phyloP scores from a whole-genome alignment of 2,329 filamentous ascomycete genomes.

The Endoconidiophora polonica region DNA sequence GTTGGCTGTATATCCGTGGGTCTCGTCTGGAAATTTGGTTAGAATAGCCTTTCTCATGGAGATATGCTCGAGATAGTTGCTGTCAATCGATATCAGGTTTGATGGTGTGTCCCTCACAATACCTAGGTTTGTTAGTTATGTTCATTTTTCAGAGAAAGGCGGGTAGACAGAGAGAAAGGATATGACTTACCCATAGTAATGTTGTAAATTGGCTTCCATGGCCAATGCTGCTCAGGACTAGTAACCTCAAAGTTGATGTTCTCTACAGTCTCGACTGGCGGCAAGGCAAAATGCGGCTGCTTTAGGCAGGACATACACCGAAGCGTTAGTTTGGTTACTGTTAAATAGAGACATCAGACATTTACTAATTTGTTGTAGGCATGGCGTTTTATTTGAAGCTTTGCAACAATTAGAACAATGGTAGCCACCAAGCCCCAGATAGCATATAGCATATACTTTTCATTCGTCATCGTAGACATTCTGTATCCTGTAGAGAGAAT shows the following conservation, averaged over 20 bases:
- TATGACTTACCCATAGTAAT: constrained; percentile 33
- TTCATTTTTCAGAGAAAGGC: too few species aligned
- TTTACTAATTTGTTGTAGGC: neutral
- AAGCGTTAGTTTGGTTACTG: neutral
- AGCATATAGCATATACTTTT: neutral
- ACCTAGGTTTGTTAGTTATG: constrained; percentile 19
- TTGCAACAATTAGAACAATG: neutral
- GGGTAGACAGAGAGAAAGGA: neutral
- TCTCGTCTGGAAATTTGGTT: constrained; percentile 21
- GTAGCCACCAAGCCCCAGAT: constrained; percentile 1
- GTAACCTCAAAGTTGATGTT: constrained; percentile 26
- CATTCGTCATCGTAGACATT: too few species aligned
- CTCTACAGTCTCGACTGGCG: constrained; percentile 15
- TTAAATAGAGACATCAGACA: neutral
- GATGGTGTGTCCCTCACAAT: constrained; percentile 27
- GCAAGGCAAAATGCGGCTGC: neutral
- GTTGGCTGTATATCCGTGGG: constrained; percentile 26
- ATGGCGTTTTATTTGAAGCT: neutral
- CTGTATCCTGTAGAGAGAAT: too few species aligned
- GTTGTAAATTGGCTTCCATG: constrained; percentile 35
- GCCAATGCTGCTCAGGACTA: constrained; percentile 25
- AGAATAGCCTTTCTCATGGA: constrained; percentile 25
- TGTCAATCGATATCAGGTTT: constrained; percentile 36
- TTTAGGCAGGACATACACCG: constrained; percentile 3
- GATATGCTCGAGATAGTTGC: constrained; percentile 31